These are phyloP conservation scores for Bipolaris victoriae DNA, from an alignment of 2,329 filamentous ascomycete genomes.

Conservation along the genomic window DNA sequence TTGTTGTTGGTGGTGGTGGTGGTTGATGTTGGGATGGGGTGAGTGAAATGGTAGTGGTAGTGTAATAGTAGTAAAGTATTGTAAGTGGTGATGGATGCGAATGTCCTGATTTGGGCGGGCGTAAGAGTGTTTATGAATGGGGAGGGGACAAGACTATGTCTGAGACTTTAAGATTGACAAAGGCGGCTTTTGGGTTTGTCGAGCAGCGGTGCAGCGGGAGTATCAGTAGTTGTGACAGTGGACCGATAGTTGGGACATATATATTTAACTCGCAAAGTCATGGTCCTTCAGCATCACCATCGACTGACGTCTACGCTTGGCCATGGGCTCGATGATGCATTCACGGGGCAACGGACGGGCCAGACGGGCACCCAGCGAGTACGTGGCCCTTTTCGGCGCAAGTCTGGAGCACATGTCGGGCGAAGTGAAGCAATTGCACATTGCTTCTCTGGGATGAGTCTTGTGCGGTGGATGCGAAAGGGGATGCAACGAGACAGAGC, in stretches of 20 bases:
- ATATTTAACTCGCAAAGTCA: conserved; percentile 23
- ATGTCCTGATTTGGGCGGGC: conserved; percentile 16
- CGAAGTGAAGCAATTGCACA: conserved; percentile 42
- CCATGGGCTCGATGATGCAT: conserved; percentile 31
- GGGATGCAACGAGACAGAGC: conserved; percentile 35
- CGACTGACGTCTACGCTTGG: conserved; percentile 21
- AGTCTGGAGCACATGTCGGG: conserved; percentile 34
- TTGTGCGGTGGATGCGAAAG: conserved; percentile 36
- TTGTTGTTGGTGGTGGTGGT: no score
- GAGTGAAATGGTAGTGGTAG: not conserved
- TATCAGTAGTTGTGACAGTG: conserved; percentile 30
- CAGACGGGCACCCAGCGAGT: conserved; percentile 38
- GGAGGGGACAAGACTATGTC: conserved; percentile 26
- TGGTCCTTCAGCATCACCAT: conserved; percentile 19
- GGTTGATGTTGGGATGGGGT: no score
- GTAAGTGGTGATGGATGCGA: not conserved
- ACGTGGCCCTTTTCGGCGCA: conserved; percentile 40
- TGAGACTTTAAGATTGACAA: conserved; percentile 29
- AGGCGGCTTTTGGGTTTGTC: conserved; percentile 12
- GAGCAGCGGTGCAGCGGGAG: conserved; percentile 25
- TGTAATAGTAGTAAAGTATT: not conserved
- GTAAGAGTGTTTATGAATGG: conserved; percentile 17
- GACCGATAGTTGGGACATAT: conserved; percentile 28
- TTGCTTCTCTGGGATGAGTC: conserved; percentile 34
- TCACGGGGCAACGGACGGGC: conserved; percentile 39